A percentile compares a stretch with the other conserved stretches of the same genome.
Evolutionary conservation across 352 stramenopile species (phyloP).

Genomic region (Phytophthora crassamura): DNA sequence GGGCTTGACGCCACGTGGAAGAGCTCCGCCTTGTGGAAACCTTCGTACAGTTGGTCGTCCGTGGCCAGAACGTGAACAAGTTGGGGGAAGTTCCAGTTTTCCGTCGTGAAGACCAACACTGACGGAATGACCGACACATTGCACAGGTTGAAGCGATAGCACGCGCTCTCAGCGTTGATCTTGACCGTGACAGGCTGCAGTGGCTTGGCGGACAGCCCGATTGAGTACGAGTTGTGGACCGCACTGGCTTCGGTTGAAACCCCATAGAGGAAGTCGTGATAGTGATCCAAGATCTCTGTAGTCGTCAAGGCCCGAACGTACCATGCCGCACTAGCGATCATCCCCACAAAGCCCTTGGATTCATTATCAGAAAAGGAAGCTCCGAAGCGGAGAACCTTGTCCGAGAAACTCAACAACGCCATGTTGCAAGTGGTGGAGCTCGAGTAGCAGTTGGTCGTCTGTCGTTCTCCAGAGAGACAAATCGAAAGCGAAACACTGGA

Average conservation of each 20-base stretch:
- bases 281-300: constrained; percentile 67
- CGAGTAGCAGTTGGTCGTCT: constrained; percentile 13
- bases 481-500: constrained; percentile 52
- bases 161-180: constrained; percentile 55
- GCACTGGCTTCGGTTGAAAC: constrained; percentile 17
- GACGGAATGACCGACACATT: constrained; percentile 61
- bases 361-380: constrained; percentile 9
- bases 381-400: constrained; percentile 41
- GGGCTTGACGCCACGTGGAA: constrained; percentile 37
- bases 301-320: constrained; percentile 50
- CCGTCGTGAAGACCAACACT: constrained; percentile 44
- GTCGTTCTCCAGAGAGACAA: constrained; percentile 23
- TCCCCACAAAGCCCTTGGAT: constrained; percentile 43
- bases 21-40: constrained; percentile 41
- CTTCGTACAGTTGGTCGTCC: constrained; percentile 69
- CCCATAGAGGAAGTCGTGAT: constrained; percentile 63
- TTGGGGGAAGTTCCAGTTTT: constrained; percentile 50
- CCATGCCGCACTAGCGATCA: constrained; percentile 58
- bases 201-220: constrained; percentile 56
- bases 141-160: constrained; percentile 79
- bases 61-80: constrained; percentile 58
- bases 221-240: constrained; percentile 61
- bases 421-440: constrained; percentile 42
- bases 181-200: constrained; percentile 55
- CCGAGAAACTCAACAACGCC: constrained; percentile 38